Evolutionary conservation across 1,284 basidiomycete genomes (phyloP).

Genomic region (Boletus albobrunnescens): DNA sequence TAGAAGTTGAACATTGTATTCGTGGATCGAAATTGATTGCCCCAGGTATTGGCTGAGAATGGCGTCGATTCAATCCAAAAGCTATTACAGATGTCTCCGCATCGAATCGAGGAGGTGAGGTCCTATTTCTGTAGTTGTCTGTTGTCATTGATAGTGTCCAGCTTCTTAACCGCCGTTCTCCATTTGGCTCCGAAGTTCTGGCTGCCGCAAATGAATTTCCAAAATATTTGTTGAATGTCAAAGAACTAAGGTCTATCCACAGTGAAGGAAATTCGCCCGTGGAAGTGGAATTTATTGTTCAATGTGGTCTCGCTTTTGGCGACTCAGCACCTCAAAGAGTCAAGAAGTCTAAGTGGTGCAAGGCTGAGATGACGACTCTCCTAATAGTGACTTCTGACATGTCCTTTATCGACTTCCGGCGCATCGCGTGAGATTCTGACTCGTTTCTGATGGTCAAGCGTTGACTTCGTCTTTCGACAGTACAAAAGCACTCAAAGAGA

Average conservation of each 20-base stretch:
- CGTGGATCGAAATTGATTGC: constrained; percentile 3
- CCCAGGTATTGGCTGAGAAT: constrained; percentile 68
- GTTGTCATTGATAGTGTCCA: constrained; percentile 28
- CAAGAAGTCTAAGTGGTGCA: constrained; percentile 47
- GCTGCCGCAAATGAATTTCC: constrained; percentile 60
- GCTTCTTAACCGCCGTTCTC: constrained; percentile 70
- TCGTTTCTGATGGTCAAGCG: constrained; percentile 5
- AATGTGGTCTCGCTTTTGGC: constrained; percentile 48
- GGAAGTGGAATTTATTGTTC: constrained; percentile 54
- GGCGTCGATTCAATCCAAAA: constrained; percentile 60
- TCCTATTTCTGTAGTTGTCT: not conserved
- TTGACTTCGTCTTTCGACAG: constrained; percentile 27
- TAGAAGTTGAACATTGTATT: constrained; percentile 18
- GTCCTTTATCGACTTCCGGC: constrained; percentile 70
- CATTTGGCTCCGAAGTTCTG: constrained; percentile 68
- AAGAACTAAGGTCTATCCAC: constrained; percentile 40
- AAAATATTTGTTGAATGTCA: constrained; percentile 51
- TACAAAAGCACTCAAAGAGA: constrained; percentile 56
- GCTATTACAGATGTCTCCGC: constrained; percentile 53
- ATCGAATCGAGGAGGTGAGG: constrained; percentile 60
- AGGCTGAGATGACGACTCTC: constrained; percentile 61
- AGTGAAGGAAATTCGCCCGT: constrained; percentile 51
- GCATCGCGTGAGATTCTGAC: constrained; percentile 50
- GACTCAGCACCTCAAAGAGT: constrained; percentile 24
- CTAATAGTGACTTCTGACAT: constrained; percentile 69